phyloP scores from a whole-genome alignment of 495 filamentous ascomycete species.

The Tuber magnatum region DNA sequence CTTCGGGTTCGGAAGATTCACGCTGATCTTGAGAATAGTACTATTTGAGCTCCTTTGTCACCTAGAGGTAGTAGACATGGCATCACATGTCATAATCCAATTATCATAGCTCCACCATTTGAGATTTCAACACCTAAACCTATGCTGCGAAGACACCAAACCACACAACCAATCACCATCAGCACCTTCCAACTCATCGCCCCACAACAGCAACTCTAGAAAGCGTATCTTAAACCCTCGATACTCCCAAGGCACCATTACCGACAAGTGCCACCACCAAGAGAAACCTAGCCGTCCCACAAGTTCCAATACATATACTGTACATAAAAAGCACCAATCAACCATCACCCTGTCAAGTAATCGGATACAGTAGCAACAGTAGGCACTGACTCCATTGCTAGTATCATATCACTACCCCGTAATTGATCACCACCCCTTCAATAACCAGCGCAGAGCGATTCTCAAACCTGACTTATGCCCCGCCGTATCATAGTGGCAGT shows the following conservation, averaged over 20 bases:
- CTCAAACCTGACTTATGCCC: neutral
- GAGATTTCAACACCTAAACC: neutral
- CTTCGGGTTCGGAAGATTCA: neutral
- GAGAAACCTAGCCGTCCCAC: neutral
- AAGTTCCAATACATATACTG: neutral
- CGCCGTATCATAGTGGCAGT: neutral
- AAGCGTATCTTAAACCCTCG: no score
- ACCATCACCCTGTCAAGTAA: no score
- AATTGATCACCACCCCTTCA: neutral
- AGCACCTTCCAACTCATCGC: neutral
- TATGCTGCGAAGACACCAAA: neutral
- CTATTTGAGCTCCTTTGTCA: conserved; percentile 51
- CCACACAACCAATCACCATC: neutral
- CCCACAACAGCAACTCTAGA: no score
- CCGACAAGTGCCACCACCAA: neutral
- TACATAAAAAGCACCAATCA: neutral
- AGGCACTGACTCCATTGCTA: neutral
- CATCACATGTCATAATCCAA: neutral
- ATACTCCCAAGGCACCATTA: neutral
- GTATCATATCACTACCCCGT: neutral
- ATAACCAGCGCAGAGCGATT: neutral
- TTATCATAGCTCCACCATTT: neutral
- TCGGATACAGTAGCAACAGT: neutral
- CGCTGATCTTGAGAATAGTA: conserved; percentile 46
- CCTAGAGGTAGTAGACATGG: neutral